Conservation (phyloP, 1,139 yeast species). For the Pneumocystis canis region DNA sequence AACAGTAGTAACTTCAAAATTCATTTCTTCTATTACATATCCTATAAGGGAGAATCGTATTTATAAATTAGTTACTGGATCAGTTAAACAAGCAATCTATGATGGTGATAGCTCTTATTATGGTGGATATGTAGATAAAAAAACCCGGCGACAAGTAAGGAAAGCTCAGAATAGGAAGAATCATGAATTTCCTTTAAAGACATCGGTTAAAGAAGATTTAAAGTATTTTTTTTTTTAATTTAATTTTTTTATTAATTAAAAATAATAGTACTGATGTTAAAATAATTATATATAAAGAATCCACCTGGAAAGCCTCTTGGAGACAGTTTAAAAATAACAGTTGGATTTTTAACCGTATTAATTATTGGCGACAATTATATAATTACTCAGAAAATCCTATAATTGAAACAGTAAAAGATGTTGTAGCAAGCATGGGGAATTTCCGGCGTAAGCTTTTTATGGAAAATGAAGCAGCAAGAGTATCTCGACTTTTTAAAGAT, state of each 20-base stretch:
- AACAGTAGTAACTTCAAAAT: slow-evolving; percentile 44
- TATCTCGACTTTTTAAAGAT: slow-evolving; percentile 65
- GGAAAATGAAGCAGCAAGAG: slow-evolving; percentile 93
- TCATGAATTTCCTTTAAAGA: slow-evolving; percentile 37
- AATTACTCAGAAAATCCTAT: slow-evolving; percentile 93
- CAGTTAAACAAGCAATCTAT: slow-evolving; percentile 75
- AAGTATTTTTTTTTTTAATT: slow-evolving; percentile 23
- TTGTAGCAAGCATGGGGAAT: slow-evolving; percentile 56
- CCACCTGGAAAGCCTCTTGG: slow-evolving; percentile 55
- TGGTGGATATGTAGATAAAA: slow-evolving; percentile 86
- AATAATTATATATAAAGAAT: slow-evolving; percentile 68
- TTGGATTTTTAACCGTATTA: slow-evolving; percentile 51
- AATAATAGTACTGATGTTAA: slow-evolving; percentile 51
- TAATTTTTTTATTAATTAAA: neutral
- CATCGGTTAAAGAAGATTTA: slow-evolving; percentile 60
- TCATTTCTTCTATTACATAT: slow-evolving; percentile 63
- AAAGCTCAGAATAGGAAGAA: slow-evolving; percentile 37
- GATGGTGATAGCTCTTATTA: slow-evolving; percentile 80
- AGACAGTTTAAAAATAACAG: slow-evolving; percentile 49
- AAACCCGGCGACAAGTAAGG: slow-evolving; percentile 63
- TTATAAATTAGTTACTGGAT: slow-evolving; percentile 40
- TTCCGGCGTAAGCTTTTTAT: slow-evolving; percentile 52
- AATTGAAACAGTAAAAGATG: slow-evolving; percentile 63
- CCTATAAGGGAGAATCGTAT: slow-evolving; percentile 87
- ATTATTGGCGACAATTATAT: slow-evolving; percentile 46